Percentiles rank a stretch among this genome's conserved stretches.
These are phyloP conservation scores for Suillus paluster DNA, from an alignment of 768 basidiomycete genomes.

Conservation along the genomic window DNA sequence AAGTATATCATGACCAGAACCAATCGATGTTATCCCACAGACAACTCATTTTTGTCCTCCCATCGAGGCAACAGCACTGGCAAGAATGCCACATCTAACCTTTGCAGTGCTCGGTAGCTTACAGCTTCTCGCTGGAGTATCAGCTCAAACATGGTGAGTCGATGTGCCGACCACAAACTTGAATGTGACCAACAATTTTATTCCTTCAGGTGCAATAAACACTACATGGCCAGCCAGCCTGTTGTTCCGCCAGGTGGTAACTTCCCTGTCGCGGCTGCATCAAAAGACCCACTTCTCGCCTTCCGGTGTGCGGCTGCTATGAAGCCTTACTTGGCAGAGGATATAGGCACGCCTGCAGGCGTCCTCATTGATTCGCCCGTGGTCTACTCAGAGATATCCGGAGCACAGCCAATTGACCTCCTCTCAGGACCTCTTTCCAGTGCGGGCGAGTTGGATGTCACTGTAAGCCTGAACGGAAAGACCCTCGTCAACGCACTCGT, in stretches of 20 bases:
- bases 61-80: not conserved
- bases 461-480: slow-evolving; percentile 50
- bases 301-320: slow-evolving; percentile 63
- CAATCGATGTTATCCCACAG: not conserved
- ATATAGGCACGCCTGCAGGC: slow-evolving; percentile 44
- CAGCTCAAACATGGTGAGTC: slow-evolving; percentile 36
- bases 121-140: slow-evolving; percentile 18
- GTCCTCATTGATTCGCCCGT: slow-evolving; percentile 59
- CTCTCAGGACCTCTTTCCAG: slow-evolving; percentile 19
- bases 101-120: slow-evolving; percentile 15
- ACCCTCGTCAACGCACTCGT: slow-evolving; percentile 48
- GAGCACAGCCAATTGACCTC: slow-evolving; percentile 47
- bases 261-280: slow-evolving; percentile 45
- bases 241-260: slow-evolving; percentile 53
- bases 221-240: slow-evolving; percentile 51
- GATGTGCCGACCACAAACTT: not conserved
- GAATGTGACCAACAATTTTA: not conserved
- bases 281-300: slow-evolving; percentile 51
- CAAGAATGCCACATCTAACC: slow-evolving; percentile 13
- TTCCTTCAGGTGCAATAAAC: slow-evolving; percentile 55
- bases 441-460: slow-evolving; percentile 39
- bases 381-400: slow-evolving; percentile 49
- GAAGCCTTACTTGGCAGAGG: slow-evolving; percentile 62
- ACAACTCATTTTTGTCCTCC: not conserved
- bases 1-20: not conserved